Conservation (phyloP, 495 filamentous ascomycete genomes). For the Viridothelium virens region DNA sequence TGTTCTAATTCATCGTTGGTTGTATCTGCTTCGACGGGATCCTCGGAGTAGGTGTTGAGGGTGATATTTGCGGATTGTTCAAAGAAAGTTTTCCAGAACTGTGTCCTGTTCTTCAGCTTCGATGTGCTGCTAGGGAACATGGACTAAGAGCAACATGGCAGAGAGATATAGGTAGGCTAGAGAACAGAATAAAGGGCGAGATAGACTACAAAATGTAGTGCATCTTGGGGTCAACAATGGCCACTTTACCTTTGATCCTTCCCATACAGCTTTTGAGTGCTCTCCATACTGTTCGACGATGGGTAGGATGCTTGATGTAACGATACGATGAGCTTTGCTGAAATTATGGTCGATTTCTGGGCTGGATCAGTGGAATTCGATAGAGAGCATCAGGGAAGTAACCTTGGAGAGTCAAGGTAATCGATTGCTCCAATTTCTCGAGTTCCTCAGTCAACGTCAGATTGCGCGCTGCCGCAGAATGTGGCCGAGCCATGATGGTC, state of each 20-base stretch:
- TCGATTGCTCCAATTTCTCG: slow-evolving; percentile 92
- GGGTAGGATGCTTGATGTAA: slow-evolving; percentile 86
- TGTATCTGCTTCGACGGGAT: slow-evolving; percentile 46
- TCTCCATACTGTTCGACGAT: slow-evolving; percentile 95
- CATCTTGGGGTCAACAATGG: too few relatives aligned
- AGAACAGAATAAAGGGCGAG: too few relatives aligned
- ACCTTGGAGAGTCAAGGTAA: slow-evolving; percentile 94
- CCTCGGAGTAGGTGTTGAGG: slow-evolving; percentile 89
- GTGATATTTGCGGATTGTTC: slow-evolving; percentile 96
- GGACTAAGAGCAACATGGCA: too few relatives aligned
- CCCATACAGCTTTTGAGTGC: slow-evolving; percentile 90
- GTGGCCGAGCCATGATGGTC: background rate
- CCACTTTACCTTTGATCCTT: slow-evolving; percentile 72
- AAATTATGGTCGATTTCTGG: slow-evolving; percentile 98
- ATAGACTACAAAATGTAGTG: background rate
- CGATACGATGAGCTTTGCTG: slow-evolving; percentile 90
- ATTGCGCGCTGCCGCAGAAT: background rate
- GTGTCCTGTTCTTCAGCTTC: slow-evolving; percentile 8
- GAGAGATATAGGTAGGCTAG: background rate
- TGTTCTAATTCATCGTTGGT: slow-evolving; percentile 45
- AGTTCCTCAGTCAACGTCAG: slow-evolving; percentile 61
- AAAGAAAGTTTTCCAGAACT: slow-evolving; percentile 99
- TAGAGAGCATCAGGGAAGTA: slow-evolving; percentile 16
- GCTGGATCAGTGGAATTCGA: background rate
- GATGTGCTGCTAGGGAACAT: background rate